Evolutionary conservation across 2,329 filamentous ascomycete species (phyloP).

Genomic region (Diaporthe batatas): DNA sequence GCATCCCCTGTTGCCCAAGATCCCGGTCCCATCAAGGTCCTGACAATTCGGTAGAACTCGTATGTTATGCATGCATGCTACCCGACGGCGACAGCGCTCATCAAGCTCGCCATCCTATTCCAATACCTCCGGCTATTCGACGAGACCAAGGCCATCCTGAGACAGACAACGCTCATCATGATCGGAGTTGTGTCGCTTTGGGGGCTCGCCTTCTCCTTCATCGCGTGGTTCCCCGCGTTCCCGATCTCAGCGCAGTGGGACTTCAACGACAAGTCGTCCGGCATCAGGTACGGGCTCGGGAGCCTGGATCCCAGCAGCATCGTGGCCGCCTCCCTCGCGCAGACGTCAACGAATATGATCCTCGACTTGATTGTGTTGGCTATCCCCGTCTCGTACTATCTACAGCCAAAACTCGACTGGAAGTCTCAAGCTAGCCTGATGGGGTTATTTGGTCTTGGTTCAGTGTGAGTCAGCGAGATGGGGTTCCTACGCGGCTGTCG

Average conservation of each 20-base stretch:
- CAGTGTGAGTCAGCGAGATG: slow-evolving; percentile 46
- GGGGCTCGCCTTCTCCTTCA: slow-evolving; percentile 46
- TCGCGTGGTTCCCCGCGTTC: slow-evolving; percentile 48
- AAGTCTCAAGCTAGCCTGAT: slow-evolving; percentile 50
- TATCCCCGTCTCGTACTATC: slow-evolving; percentile 50
- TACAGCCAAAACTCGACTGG: slow-evolving; percentile 45
- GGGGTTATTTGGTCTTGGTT: slow-evolving; percentile 49
- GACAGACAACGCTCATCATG: slow-evolving; percentile 43
- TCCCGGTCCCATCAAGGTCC: background rate
- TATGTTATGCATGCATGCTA: slow-evolving; percentile 47
- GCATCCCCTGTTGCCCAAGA: no score
- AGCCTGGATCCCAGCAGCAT: slow-evolving; percentile 46
- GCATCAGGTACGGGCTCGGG: slow-evolving; percentile 49
- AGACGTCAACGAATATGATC: slow-evolving; percentile 50
- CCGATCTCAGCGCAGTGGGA: slow-evolving; percentile 46
- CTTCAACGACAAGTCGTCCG: slow-evolving; percentile 35
- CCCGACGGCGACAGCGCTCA: slow-evolving; percentile 45
- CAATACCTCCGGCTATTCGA: slow-evolving; percentile 48
- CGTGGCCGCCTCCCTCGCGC: slow-evolving; percentile 48
- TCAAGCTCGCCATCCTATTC: slow-evolving; percentile 49
- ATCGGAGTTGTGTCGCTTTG: slow-evolving; percentile 44
- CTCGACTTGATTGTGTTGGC: slow-evolving; percentile 50
- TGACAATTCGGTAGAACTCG: slow-evolving; percentile 41
- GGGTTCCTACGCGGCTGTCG: background rate
- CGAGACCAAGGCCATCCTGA: slow-evolving; percentile 28